A percentile compares a stretch with the other conserved stretches of the same genome.
Conservation (phyloP, 371 early-diverging fungal genomes). For the Parasitella parasitica region DNA sequence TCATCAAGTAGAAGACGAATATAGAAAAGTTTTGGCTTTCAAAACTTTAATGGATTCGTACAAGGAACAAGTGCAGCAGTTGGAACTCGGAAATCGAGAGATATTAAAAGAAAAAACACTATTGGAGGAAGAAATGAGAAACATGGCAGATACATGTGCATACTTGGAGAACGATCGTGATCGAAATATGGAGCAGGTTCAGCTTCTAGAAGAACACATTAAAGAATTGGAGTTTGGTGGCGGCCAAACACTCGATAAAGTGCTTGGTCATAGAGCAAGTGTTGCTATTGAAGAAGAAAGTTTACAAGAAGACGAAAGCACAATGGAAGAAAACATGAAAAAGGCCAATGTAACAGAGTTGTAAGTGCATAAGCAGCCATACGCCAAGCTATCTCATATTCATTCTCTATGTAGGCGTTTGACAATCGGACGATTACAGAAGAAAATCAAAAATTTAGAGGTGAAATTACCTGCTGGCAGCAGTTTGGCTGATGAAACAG, state of each 20-base stretch:
- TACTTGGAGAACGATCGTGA: constrained; percentile 66
- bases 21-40: constrained; percentile 74
- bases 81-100: constrained; percentile 70
- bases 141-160: constrained; percentile 60
- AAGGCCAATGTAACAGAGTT: constrained; percentile 54
- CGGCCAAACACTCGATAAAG: constrained; percentile 29
- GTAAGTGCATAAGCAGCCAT: constrained; percentile 11
- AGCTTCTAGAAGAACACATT: constrained; percentile 77
- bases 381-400: background rate
- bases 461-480: constrained; percentile 11
- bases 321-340: constrained; percentile 51
- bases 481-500: constrained; percentile 31
- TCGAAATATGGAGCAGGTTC: constrained; percentile 76
- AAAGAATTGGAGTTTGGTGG: constrained; percentile 76
- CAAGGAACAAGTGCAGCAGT: constrained; percentile 76
- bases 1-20: constrained; percentile 84
- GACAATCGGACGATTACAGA: constrained; percentile 37
- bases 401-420: constrained; percentile 24
- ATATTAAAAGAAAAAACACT: constrained; percentile 68
- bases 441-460: constrained; percentile 43
- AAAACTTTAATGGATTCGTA: constrained; percentile 84
- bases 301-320: constrained; percentile 18
- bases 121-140: constrained; percentile 67
- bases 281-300: constrained; percentile 36
- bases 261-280: constrained; percentile 36